These are phyloP conservation scores for Solanum arcanum DNA, from an alignment of 257 asterid genomes.

Conservation along the genomic window DNA sequence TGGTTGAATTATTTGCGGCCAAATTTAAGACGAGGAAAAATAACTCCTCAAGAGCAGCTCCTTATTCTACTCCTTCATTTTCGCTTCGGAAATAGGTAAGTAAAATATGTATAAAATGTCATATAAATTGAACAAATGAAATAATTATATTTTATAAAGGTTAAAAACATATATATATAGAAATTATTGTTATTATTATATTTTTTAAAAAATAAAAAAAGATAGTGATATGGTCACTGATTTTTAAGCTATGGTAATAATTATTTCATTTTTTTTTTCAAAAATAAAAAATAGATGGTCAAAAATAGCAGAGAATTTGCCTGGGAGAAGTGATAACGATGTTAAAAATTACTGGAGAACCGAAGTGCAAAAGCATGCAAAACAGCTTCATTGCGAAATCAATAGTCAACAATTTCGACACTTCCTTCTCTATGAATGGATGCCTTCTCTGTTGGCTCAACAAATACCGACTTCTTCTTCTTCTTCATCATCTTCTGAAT, in stretches of 20 bases:
- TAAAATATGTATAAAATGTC: no score
- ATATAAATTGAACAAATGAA: no score
- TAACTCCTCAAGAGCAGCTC: constrained; percentile 15
- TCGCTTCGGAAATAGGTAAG: constrained; percentile 17
- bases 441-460: background rate
- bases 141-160: no score
- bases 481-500: background rate
- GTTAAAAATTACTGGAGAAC: constrained; percentile 32
- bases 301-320: constrained; percentile 13
- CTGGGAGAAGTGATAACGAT: constrained; percentile 18
- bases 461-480: no score
- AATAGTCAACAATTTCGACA: constrained; percentile 8
- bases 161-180: no score
- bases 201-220: no score
- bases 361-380: constrained; percentile 12
- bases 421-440: constrained; percentile 2
- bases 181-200: no score
- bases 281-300: constrained; percentile 2
- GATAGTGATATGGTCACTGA: no score
- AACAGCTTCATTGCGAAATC: constrained; percentile 9
- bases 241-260: no score
- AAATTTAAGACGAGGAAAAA: constrained; percentile 6
- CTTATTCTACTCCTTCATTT: constrained; percentile 12
- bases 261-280: no score
- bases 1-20: constrained; percentile 22